These are phyloP conservation scores for Lumnitzera racemosa DNA, from an alignment of 345 rosid species.

Conservation along the genomic window DNA sequence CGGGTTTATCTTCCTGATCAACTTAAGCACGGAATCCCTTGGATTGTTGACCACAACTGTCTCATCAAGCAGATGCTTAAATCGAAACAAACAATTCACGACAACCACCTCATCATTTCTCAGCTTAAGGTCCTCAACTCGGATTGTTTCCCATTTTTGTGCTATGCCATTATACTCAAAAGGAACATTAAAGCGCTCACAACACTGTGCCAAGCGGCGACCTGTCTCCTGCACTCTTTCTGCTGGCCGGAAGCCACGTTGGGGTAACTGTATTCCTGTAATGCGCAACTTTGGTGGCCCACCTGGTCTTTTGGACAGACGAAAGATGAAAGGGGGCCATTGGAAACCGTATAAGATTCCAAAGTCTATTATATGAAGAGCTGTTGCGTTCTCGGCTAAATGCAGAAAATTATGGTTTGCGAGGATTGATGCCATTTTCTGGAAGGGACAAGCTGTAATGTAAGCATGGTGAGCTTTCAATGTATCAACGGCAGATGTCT, in stretches of 20 bases:
- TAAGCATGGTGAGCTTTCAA: conserved; percentile 56
- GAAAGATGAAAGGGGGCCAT: conserved; percentile 66
- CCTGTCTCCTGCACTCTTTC: conserved; percentile 69
- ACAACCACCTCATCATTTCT: conserved; percentile 40
- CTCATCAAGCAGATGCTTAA: conserved; percentile 62
- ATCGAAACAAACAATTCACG: conserved; percentile 55
- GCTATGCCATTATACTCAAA: conserved; percentile 71
- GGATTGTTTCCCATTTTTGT: conserved; percentile 69
- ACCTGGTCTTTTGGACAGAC: conserved; percentile 41
- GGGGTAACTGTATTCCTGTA: conserved; percentile 81
- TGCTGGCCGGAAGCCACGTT: conserved; percentile 67
- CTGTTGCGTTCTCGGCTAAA: conserved; percentile 35
- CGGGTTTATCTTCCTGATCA: conserved; percentile 58
- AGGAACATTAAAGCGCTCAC: conserved; percentile 54
- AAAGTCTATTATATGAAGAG: conserved; percentile 70
- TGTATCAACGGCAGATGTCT: conserved; percentile 45
- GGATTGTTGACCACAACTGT: conserved; percentile 49
- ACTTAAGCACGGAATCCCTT: conserved; percentile 42
- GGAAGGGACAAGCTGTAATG: conserved; percentile 50
- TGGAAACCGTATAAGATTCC: conserved; percentile 80
- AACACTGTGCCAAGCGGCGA: conserved; percentile 54
- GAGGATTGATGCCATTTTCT: conserved; percentile 43
- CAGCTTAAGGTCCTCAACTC: conserved; percentile 48
- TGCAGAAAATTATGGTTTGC: conserved; percentile 45
- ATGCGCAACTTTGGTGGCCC: conserved; percentile 79